These are phyloP conservation scores for Vicia sativa DNA, from an alignment of 306 rosid species.

Conservation along the genomic window DNA sequence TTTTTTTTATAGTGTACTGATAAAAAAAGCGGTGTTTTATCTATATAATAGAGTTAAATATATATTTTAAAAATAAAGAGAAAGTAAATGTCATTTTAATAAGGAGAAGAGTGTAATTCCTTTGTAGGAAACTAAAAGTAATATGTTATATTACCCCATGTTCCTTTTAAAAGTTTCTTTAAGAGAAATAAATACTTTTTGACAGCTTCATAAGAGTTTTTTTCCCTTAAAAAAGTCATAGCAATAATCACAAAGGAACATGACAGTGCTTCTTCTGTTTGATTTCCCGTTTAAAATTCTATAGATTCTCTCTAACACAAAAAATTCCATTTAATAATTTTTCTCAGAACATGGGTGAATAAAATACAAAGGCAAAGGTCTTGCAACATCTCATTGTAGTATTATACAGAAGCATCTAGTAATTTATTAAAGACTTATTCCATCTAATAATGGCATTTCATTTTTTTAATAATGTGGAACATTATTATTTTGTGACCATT, in stretches of 20 bases:
- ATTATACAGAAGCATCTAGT: not conserved
- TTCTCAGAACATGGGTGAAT: constrained; percentile 11
- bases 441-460: not conserved
- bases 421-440: not conserved
- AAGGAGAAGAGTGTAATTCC: no score
- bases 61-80: no score
- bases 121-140: no score
- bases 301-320: constrained; percentile 4
- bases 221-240: not conserved
- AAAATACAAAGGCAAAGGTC: constrained; percentile 9
- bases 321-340: constrained; percentile 5
- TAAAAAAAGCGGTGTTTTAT: no score
- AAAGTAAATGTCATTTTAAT: no score
- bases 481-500: not conserved
- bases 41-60: no score
- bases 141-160: constrained; percentile 12
- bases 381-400: constrained; percentile 16
- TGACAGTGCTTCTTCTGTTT: constrained; percentile 8
- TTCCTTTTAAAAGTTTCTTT: constrained; percentile 2
- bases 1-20: no score
- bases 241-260: constrained; percentile 6
- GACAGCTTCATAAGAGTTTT: not conserved
- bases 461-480: not conserved
- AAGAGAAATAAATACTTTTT: not conserved
- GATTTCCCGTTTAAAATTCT: not conserved